phyloP scores from a whole-genome alignment of 495 filamentous ascomycete species.

The Penicillium alfredii region DNA sequence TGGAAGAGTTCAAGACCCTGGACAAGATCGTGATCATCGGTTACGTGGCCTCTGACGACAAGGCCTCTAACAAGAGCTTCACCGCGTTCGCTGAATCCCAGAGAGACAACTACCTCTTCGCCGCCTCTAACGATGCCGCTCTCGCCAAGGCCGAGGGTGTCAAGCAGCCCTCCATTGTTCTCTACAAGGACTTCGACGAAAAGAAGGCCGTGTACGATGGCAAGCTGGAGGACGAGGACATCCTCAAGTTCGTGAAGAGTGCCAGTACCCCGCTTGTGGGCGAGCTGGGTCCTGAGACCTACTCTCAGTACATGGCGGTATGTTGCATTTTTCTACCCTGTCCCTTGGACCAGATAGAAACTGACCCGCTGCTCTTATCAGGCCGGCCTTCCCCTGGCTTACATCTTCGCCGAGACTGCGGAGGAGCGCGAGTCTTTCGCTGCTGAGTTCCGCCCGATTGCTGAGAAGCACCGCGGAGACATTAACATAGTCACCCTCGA shows the following conservation, averaged over 20 bases:
- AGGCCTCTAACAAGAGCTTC: constrained; percentile 76
- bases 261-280: constrained; percentile 87
- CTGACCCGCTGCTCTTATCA: constrained; percentile 18
- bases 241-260: constrained; percentile 76
- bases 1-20: constrained; percentile 94
- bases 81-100: constrained; percentile 71
- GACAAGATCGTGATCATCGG: constrained; percentile 95
- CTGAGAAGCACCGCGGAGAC: constrained; percentile 61
- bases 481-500: constrained; percentile 99
- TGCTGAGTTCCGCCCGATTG: constrained; percentile 50
- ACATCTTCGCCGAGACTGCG: constrained; percentile 91
- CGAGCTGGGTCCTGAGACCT: constrained; percentile 97
- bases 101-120: constrained; percentile 90
- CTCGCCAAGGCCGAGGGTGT: constrained; percentile 88
- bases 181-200: constrained; percentile 98
- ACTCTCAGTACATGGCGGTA: constrained; percentile 89
- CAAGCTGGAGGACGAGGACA: constrained; percentile 67
- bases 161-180: constrained; percentile 75
- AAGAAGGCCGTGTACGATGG: constrained; percentile 81
- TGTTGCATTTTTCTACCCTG: constrained; percentile 21
- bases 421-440: constrained; percentile 83
- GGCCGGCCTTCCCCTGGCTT: constrained; percentile 89
- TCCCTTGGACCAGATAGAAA: background rate
- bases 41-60: constrained; percentile 80
- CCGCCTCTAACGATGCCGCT: constrained; percentile 69